Evolutionary conservation across 805 yeast species (phyloP).

Genomic region (Ogataea nakhonphanomensis): DNA sequence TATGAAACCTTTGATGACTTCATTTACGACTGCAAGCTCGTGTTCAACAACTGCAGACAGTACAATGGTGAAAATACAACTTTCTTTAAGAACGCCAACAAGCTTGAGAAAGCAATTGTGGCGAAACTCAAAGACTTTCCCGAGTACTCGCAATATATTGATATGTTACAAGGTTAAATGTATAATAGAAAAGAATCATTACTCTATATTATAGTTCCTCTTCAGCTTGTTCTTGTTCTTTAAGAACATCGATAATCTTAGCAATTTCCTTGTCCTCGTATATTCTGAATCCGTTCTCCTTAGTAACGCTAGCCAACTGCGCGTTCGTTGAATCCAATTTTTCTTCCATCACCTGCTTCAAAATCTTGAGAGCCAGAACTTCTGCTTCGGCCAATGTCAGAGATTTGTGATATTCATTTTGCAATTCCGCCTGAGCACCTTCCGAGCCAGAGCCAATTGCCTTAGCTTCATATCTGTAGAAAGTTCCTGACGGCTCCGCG

Average conservation of each 20-base stretch:
- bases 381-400: conserved; percentile 92
- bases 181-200: conserved; percentile 7
- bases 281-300: conserved; percentile 78
- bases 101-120: conserved; percentile 85
- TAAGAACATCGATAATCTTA: conserved; percentile 71
- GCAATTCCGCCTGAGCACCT: conserved; percentile 97
- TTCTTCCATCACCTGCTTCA: conserved; percentile 99
- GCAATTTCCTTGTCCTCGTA: conserved; percentile 82
- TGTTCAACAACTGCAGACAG: conserved; percentile 86
- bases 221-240: conserved; percentile 60
- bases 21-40: conserved; percentile 79
- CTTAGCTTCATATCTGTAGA: conserved; percentile 95
- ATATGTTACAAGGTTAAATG: conserved; percentile 34
- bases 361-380: conserved; percentile 76
- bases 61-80: conserved; percentile 95
- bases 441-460: conserved; percentile 99
- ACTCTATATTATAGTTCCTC: conserved; percentile 12
- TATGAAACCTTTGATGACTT: conserved; percentile 90
- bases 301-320: conserved; percentile 90
- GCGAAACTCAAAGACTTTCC: conserved; percentile 84
- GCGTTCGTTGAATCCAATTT: conserved; percentile 93
- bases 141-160: conserved; percentile 81
- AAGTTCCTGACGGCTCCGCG: conserved; percentile 99
- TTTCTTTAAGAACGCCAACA: conserved; percentile 90
- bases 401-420: conserved; percentile 92